These are phyloP conservation scores for Tuctoria greenei DNA, from an alignment of 176 grass and related monocot genomes.

Conservation along the genomic window DNA sequence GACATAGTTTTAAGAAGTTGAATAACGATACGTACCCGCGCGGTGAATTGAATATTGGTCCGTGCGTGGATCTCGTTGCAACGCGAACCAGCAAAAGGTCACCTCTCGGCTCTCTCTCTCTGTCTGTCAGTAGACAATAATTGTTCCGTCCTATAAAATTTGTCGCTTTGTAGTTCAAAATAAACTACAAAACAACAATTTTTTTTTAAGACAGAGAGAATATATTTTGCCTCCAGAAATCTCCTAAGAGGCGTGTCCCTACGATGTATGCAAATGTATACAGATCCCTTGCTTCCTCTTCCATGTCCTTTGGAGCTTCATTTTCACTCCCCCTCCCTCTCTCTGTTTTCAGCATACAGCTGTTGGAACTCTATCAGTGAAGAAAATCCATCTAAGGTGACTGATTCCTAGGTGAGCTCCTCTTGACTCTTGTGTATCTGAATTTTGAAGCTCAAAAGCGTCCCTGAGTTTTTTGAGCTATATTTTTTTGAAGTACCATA, in stretches of 20 bases:
- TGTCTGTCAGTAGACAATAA: no score
- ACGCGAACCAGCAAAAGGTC: background rate
- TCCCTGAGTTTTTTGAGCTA: background rate
- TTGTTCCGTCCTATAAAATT: no score
- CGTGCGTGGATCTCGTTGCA: background rate
- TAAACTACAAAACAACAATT: no score
- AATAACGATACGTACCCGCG: background rate
- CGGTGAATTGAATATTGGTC: background rate
- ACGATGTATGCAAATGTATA: slow-evolving; percentile 8
- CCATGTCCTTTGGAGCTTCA: background rate
- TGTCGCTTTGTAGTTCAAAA: no score
- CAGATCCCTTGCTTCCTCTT: background rate
- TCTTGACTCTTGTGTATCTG: background rate
- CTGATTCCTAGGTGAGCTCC: slow-evolving; percentile 24
- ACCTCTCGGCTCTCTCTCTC: background rate
- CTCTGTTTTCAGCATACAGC: background rate
- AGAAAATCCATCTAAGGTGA: background rate
- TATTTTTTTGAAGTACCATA: background rate
- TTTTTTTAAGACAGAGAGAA: no score
- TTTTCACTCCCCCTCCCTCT: background rate
- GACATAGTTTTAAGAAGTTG: background rate
- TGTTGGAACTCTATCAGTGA: background rate
- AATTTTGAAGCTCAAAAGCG: background rate
- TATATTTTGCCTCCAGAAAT: background rate
- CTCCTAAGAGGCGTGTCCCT: background rate